phyloP scores from a whole-genome alignment of 345 rosid species.

The Dimocarpus longan region DNA sequence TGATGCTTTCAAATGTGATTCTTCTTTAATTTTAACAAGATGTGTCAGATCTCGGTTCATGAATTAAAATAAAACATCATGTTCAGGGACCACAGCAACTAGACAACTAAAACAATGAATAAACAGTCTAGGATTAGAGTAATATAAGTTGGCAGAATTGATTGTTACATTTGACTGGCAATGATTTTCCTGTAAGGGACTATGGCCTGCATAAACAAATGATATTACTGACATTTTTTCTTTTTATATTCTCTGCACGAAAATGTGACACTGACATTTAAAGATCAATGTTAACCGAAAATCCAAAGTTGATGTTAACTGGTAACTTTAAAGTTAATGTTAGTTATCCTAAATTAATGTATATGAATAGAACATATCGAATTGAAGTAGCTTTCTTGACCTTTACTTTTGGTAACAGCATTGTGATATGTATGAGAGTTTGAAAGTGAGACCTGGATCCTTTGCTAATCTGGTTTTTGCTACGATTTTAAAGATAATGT shows the following conservation, averaged over 20 bases:
- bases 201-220: conserved; percentile 15
- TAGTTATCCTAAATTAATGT: background rate
- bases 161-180: conserved; percentile 8
- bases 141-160: conserved; percentile 15
- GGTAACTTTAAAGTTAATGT: background rate
- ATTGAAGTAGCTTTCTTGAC: background rate
- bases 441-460: background rate
- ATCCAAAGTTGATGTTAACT: background rate
- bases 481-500: background rate
- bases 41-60: conserved; percentile 7
- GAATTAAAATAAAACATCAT: conserved; percentile 2
- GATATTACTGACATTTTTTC: conserved; percentile 19
- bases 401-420: background rate
- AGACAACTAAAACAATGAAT: background rate
- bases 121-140: conserved; percentile 13
- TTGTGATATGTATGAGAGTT: background rate
- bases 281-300: background rate
- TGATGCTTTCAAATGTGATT: background rate
- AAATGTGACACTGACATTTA: background rate
- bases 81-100: conserved; percentile 14
- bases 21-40: background rate
- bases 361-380: background rate
- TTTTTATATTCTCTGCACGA: background rate
- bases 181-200: conserved; percentile 13
- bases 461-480: too few relatives aligned